These are phyloP conservation scores for Royoungia palumana DNA, from an alignment of 768 basidiomycete species.

Conservation along the genomic window DNA sequence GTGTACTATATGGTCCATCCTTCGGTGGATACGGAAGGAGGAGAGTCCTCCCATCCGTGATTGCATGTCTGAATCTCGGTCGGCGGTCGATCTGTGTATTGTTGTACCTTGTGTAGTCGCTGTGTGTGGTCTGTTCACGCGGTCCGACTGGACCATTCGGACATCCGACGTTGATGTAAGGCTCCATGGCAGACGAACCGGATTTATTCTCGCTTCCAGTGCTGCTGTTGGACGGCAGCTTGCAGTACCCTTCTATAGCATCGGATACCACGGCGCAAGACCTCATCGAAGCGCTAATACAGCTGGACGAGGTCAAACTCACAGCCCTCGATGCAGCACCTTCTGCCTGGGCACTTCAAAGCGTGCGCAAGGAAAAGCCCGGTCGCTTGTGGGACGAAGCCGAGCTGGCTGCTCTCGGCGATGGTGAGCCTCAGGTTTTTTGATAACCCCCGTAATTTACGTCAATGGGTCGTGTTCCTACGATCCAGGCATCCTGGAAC, in stretches of 20 bases:
- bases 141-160: not conserved
- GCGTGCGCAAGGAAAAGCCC: conserved; percentile 51
- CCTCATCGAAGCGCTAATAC: conserved; percentile 51
- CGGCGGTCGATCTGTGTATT: conserved; percentile 9
- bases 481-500: conserved; percentile 47
- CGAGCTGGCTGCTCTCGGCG: conserved; percentile 60
- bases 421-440: conserved; percentile 43
- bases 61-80: not conserved
- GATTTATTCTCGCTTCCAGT: conserved; percentile 53
- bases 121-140: not conserved
- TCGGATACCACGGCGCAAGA: conserved; percentile 55
- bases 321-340: conserved; percentile 58
- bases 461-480: not conserved
- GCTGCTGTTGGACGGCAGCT: conserved; percentile 52
- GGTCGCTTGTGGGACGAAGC: conserved; percentile 71
- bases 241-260: conserved; percentile 60
- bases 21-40: conserved; percentile 68
- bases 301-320: conserved; percentile 45
- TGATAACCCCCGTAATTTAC: conserved; percentile 7
- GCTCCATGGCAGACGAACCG: conserved; percentile 24
- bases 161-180: conserved; percentile 1
- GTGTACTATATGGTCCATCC: conserved; percentile 92
- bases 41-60: conserved; percentile 35
- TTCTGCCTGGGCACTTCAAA: conserved; percentile 67
- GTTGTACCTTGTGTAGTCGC: conserved; percentile 10